Percentiles rank a stretch among this genome's conserved stretches.
Evolutionary conservation across 148 eudicot species (phyloP).

Genomic region (Arctostaphylos glauca): DNA sequence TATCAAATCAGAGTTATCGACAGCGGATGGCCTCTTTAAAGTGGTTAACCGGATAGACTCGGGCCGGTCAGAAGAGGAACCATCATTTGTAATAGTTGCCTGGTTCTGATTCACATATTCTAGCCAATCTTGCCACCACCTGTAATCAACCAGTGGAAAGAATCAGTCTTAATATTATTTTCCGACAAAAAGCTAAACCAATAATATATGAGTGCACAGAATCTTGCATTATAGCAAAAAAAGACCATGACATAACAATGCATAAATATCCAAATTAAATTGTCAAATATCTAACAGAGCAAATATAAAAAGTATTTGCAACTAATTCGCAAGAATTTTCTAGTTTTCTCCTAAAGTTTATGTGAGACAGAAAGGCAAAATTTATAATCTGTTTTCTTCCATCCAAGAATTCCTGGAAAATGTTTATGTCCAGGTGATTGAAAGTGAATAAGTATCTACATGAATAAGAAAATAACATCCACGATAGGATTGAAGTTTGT

Average conservation of each 20-base stretch:
- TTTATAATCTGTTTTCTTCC: neutral
- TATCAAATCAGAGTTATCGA: slow-evolving; percentile 83
- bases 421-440: neutral
- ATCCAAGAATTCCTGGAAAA: neutral
- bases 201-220: neutral
- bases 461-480: neutral
- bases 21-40: slow-evolving; percentile 62
- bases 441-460: neutral
- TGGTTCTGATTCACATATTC: slow-evolving; percentile 72
- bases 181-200: neutral
- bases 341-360: neutral
- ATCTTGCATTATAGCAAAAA: neutral
- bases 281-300: neutral
- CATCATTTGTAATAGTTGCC: slow-evolving; percentile 40
- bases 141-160: slow-evolving; percentile 25
- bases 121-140: slow-evolving; percentile 98
- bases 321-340: neutral
- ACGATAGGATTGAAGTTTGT: neutral
- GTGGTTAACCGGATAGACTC: slow-evolving; percentile 37
- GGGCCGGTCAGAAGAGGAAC: slow-evolving; percentile 38
- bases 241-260: neutral
- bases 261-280: neutral
- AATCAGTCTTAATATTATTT: neutral
- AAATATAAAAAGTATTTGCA: neutral
- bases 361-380: neutral